phyloP scores from a whole-genome alignment of 192 early-diverging fungal genomes.

The Piromyces sp. region DNA sequence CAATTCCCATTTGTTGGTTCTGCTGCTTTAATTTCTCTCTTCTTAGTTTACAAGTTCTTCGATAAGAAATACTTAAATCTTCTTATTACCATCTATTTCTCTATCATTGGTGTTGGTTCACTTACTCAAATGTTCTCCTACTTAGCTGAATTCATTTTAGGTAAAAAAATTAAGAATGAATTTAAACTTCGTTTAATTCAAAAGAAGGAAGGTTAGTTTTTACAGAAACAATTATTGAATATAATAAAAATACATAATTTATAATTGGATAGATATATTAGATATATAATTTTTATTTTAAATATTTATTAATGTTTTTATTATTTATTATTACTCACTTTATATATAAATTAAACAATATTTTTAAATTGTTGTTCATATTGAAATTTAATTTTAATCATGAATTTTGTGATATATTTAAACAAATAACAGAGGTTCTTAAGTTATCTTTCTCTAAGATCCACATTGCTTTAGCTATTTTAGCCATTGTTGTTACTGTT shows the following conservation, averaged over 20 bases:
- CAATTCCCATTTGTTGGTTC: slow-evolving; percentile 88
- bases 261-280: no score
- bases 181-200: slow-evolving; percentile 55
- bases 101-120: slow-evolving; percentile 58
- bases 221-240: no score
- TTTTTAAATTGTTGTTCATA: no score
- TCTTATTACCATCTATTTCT: slow-evolving; percentile 71
- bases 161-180: slow-evolving; percentile 37
- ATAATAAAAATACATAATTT: neutral
- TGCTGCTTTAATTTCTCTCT: slow-evolving; percentile 56
- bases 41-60: slow-evolving; percentile 71
- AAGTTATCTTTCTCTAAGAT: slow-evolving; percentile 8
- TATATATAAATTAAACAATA: no score
- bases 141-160: slow-evolving; percentile 28
- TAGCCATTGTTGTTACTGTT: slow-evolving; percentile 40
- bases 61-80: slow-evolving; percentile 69
- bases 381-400: no score
- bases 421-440: neutral
- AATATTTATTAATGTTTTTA: no score
- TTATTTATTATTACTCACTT: no score
- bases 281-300: no score
- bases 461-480: slow-evolving; percentile 38
- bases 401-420: no score
- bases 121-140: slow-evolving; percentile 38
- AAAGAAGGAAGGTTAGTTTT: slow-evolving; percentile 41